Evolutionary conservation across 164 flowering plant genomes (phyloP), one percentile per base, ranked within the genome.

Genomic region (Macadamia tetraphylla): DNA sequence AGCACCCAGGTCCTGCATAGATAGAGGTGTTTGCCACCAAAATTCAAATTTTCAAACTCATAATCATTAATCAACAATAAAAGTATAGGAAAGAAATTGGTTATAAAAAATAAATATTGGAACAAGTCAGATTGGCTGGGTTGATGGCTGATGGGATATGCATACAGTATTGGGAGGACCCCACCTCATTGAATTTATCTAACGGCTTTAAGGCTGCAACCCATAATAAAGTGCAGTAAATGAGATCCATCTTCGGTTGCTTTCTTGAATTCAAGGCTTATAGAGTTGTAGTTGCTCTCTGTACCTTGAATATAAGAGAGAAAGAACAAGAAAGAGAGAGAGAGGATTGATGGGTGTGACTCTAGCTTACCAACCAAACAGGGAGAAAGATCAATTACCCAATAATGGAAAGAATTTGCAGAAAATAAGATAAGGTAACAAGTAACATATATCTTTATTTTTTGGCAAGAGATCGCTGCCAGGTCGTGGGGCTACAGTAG

Each of bases 1-100:
- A 92, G 74, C 98, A 92, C 9, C 98, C 98, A 1, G 98, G 98
- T 29, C 98, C 96, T 92, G 73, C 35, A 35, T 35, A 35, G 40
- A 35, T 35, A 35, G 3, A 35, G 40, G 40, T 35, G 40, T 35
- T 46, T 46, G 51, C 9, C 51, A 46, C 51, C 51, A 46, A 46
- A 46, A 46, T 3, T 8, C 51, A 46, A 46, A 46, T 0, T 8
- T 11, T 11, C 9, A 46, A 46, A 46, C 9, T 11, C 9, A 46
- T 46, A 46, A 46, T 46, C 13, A 46, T 8, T 46, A 46, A 46
- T 11, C 13, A 46, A 35, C 40, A 46, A 46, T 46, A 46, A 46
- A 8, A 46, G 7, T 46, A 46, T 46, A 4, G 13, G 13, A 46
- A 46, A 35, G 2, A 35, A 1, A 35, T 23, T 23, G 23, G 23